Base-by-base conservation (phyloP, 768 basidiomycete species). In the Suillus variegatus region DNA sequence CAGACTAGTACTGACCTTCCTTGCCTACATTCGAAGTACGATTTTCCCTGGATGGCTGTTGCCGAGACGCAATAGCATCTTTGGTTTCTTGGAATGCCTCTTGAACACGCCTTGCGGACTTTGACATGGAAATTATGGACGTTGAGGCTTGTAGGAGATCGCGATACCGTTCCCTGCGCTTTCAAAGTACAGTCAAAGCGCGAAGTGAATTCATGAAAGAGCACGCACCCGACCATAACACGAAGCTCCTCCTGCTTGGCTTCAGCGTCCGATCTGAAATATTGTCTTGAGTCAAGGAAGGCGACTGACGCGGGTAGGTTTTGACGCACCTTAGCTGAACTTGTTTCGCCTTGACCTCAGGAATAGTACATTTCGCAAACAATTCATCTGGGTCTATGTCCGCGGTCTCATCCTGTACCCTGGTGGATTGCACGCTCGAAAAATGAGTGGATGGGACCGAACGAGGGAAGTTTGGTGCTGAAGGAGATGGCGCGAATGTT, bases 181-280 rank as follows among this genome's bases (percentile, higher is more conserved):
- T 88, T 85, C 86, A 79, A 74, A 74, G 71, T 78, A 78, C 72
- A 74, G 70, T 80, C 78, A 76, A 67, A 77, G 63, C 58, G 61
- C 13, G 41, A 55, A 52, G 44, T 57, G 14, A 13, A 10, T 35
- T 35, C 44, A 35, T 20, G 65, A 20, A 64, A 57, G 41, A 65
- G 52, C 68, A 89, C 93, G 85, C 80, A 95, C 93, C 93, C 93
- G 78, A 95, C 93, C 93, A 94, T 95, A 54, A 92, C 81, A 71
- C 93, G 85, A 52, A 95, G 83, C 72, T 95, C 93, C 74, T 94
- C 91, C 71, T 93, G 91, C 76, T 95, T 94, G 52, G 87, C 89
- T 73, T 94, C 91, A 0, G 93, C 93, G 79, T 94, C 93, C 18
- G 84, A 79, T 75, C 93, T 94, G 49, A 14, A 38, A 10, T 20